Percentiles rank a stretch among this genome's conserved stretches.
These are phyloP conservation scores for Rhizophagus prolifer DNA, from an alignment of 192 early-diverging fungal species.

Conservation along the genomic window DNA sequence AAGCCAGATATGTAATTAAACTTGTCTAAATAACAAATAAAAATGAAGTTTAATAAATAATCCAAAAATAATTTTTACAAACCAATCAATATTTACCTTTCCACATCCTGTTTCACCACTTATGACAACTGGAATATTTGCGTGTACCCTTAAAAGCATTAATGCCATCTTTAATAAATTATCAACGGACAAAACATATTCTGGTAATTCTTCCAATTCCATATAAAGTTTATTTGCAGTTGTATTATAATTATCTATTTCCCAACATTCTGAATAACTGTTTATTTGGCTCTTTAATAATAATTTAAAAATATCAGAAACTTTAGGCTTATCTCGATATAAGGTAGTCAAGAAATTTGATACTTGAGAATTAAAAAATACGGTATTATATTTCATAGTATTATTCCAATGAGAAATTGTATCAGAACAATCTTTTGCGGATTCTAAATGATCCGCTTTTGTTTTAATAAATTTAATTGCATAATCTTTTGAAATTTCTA, in stretches of 20 bases:
- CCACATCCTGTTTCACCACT: slow-evolving; percentile 24
- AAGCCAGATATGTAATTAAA: slow-evolving; percentile 13
- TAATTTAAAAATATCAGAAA: neutral
- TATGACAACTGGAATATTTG: slow-evolving; percentile 16
- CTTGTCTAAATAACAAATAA: too few relatives aligned
- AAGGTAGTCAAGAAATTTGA: neutral
- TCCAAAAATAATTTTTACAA: too few relatives aligned
- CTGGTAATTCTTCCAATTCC: too few relatives aligned
- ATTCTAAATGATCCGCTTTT: neutral
- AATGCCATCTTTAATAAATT: slow-evolving; percentile 25
- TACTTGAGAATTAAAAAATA: neutral
- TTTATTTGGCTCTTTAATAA: neutral
- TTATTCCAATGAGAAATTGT: neutral
- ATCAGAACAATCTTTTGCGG: neutral
- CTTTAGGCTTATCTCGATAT: slow-evolving; percentile 4
- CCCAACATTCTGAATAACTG: too few relatives aligned
- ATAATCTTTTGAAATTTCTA: slow-evolving; percentile 14
- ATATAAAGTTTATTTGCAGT: neutral
- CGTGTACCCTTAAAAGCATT: slow-evolving; percentile 16
- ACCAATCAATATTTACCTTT: slow-evolving; percentile 1
- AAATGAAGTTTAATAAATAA: too few relatives aligned
- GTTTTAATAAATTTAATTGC: neutral
- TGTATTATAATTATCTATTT: too few relatives aligned
- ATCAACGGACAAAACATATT: slow-evolving; percentile 12
- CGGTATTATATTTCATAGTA: neutral